phyloP scores from a whole-genome alignment of 176 grass and related monocot species.

The Hyparrhenia diplandra region DNA sequence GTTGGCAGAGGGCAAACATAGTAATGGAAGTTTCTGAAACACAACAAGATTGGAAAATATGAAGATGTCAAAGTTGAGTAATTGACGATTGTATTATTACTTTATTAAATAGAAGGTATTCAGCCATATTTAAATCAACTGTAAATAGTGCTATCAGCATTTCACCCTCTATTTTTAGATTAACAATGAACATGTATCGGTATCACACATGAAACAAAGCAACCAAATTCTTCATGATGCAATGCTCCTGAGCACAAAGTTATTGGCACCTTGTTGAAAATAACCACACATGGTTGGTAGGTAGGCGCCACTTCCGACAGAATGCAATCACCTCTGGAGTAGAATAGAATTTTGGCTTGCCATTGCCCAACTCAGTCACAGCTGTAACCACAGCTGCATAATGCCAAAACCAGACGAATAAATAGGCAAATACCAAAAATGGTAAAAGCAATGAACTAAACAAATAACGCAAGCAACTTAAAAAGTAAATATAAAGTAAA shows the following conservation, averaged over 20 bases:
- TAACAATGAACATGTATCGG: neutral
- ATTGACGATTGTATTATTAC: neutral
- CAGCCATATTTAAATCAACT: neutral
- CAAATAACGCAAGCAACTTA: neutral
- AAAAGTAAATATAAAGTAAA: too few relatives aligned
- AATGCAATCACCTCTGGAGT: conserved; percentile 88
- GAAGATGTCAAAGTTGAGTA: neutral
- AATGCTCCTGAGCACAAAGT: conserved; percentile 2
- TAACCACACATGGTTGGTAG: conserved; percentile 91
- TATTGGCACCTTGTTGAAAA: conserved; percentile 85
- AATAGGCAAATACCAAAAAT: conserved; percentile 14
- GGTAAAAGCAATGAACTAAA: neutral
- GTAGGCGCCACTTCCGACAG: conserved; percentile 86
- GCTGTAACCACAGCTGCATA: conserved; percentile 77
- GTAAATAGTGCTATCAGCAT: neutral
- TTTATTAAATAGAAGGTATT: conserved; percentile 2
- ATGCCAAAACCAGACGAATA: conserved; percentile 13
- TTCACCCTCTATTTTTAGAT: conserved; percentile 1
- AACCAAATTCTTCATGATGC: neutral
- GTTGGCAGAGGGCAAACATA: neutral
- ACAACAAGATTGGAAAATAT: neutral
- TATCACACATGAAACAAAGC: neutral
- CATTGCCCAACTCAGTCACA: conserved; percentile 74
- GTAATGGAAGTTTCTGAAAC: neutral
- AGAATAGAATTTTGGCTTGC: conserved; percentile 93